These are phyloP conservation scores for Elongisporangium undulatum DNA, from an alignment of 352 stramenopile species.

Conservation along the genomic window DNA sequence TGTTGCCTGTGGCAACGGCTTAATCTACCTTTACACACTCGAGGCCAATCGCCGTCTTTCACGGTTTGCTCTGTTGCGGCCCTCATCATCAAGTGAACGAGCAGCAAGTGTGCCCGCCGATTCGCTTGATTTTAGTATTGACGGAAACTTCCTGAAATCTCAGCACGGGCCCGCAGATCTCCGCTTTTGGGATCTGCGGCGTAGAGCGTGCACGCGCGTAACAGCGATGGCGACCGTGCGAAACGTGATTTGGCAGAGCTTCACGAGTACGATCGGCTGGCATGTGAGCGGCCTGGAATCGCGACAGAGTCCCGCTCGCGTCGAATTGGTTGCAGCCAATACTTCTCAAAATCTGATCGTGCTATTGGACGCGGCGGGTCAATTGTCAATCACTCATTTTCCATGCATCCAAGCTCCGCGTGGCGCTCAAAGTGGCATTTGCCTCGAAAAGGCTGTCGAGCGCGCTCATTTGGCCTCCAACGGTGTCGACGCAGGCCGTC, in stretches of 20 bases:
- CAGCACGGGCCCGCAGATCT: conserved; percentile 30
- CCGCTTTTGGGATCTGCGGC: conserved; percentile 59
- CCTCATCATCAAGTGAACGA: conserved; percentile 15
- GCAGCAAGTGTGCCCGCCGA: conserved; percentile 9
- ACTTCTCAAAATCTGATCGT: conserved; percentile 10
- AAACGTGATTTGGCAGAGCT: conserved; percentile 52
- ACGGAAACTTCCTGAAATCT: conserved; percentile 52
- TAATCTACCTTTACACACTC: conserved; percentile 72
- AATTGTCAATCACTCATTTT: conserved; percentile 14
- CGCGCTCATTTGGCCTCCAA: conserved; percentile 13
- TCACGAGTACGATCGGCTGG: conserved; percentile 39
- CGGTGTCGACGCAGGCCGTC: background rate
- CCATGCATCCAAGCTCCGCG: conserved; percentile 4
- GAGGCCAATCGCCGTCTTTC: conserved; percentile 24
- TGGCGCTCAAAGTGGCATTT: conserved; percentile 6
- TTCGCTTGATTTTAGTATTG: conserved; percentile 65
- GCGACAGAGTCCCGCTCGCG: background rate
- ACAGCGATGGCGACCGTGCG: conserved; percentile 30
- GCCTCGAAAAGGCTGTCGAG: conserved; percentile 12
- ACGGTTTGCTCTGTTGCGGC: conserved; percentile 55
- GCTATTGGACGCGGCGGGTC: conserved; percentile 4
- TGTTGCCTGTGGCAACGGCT: conserved; percentile 48
- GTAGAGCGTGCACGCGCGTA: conserved; percentile 46
- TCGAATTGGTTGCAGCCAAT: conserved; percentile 3
- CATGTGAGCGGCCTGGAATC: conserved; percentile 21